Conservation (phyloP, 208 protist genomes). For the Leptomonas pyrrhocoris region DNA sequence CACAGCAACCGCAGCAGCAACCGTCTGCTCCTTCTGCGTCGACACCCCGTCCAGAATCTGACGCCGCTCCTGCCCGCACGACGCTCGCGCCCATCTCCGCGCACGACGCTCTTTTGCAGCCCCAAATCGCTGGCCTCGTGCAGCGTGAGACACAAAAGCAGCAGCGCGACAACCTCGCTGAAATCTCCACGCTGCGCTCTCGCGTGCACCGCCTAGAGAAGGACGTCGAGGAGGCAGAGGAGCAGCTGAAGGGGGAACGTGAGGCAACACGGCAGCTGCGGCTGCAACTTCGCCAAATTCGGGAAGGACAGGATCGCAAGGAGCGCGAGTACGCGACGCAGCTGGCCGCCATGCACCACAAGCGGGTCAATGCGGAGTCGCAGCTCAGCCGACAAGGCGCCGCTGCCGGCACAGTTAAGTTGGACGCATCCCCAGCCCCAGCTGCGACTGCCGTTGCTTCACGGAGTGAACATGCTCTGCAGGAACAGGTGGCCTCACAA, state of each 20-base stretch:
- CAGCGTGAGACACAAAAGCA: slow-evolving; percentile 52
- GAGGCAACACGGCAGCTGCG: slow-evolving; percentile 48
- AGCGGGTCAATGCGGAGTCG: slow-evolving; percentile 22
- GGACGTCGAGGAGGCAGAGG: slow-evolving; percentile 46
- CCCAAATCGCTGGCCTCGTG: slow-evolving; percentile 60
- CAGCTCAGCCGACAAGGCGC: slow-evolving; percentile 24
- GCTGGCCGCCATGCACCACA: slow-evolving; percentile 24
- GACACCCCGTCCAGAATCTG: not conserved
- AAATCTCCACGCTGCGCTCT: slow-evolving; percentile 66
- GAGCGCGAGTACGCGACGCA: slow-evolving; percentile 45
- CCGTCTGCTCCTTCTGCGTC: not conserved
- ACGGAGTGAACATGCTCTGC: slow-evolving; percentile 32
- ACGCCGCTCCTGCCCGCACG: not conserved
- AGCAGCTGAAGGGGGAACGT: slow-evolving; percentile 62
- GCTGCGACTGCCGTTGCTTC: not conserved
- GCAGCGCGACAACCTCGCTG: slow-evolving; percentile 68
- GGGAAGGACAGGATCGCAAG: slow-evolving; percentile 34
- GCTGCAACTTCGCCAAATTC: slow-evolving; percentile 42
- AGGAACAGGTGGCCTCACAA: slow-evolving; percentile 41
- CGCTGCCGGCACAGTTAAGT: not conserved
- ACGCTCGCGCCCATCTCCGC: slow-evolving; percentile 22
- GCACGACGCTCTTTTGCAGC: slow-evolving; percentile 44
- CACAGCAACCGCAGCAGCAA: not conserved
- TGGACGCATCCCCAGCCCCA: not conserved
- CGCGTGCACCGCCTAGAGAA: slow-evolving; percentile 47